Conservation (phyloP, 73 alveolate species). For the Urostyla sp. region DNA sequence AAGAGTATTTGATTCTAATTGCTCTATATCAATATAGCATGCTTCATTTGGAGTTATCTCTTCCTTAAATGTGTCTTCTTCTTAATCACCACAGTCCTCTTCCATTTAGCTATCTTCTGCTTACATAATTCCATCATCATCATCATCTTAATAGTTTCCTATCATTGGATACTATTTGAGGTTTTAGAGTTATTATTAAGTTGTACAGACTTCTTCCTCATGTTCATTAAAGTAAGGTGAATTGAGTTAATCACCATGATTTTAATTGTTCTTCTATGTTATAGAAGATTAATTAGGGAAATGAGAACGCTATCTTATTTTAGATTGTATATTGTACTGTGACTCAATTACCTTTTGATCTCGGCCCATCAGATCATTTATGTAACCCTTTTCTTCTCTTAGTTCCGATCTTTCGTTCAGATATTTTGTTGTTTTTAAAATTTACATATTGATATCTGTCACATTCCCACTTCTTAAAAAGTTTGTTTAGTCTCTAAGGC, state of each 20-base stretch:
- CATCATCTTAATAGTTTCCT: conserved; percentile 28
- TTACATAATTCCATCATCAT: conserved; percentile 25
- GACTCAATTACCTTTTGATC: background rate
- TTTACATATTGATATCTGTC: background rate
- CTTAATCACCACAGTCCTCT: conserved; percentile 26
- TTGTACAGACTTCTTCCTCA: too few species aligned
- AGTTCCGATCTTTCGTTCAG: background rate
- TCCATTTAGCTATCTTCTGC: conserved; percentile 27
- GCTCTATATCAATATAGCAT: conserved; percentile 67
- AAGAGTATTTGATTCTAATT: conserved; percentile 11
- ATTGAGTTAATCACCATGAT: too few species aligned
- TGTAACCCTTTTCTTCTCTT: background rate
- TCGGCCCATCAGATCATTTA: background rate
- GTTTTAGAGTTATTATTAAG: too few species aligned
- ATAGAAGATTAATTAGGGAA: too few species aligned
- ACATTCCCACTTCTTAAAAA: background rate
- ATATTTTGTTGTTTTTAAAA: conserved; percentile 6
- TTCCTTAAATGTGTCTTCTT: conserved; percentile 28
- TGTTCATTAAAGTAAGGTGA: too few species aligned
- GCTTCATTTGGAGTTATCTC: conserved; percentile 64
- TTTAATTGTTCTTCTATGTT: too few species aligned
- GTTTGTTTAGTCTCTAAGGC: conserved; percentile 4
- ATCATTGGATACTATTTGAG: conserved; percentile 17
- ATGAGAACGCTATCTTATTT: too few species aligned
- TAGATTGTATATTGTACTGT: too few species aligned